Base-by-base conservation (phyloP, 208 protist species). In the Acanthamoeba castellanii region DNA sequence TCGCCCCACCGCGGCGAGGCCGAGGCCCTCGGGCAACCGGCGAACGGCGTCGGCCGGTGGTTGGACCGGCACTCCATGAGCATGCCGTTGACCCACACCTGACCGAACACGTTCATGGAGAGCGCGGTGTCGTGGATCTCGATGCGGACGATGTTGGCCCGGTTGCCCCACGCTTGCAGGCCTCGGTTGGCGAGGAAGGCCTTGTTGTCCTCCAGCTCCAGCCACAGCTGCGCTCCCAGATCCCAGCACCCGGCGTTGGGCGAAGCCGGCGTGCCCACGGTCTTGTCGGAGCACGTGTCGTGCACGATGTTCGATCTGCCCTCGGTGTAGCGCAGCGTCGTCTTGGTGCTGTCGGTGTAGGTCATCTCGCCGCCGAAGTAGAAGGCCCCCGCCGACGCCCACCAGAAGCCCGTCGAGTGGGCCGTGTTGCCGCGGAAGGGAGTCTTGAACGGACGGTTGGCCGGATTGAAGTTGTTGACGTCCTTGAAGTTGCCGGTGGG, bases 371-470 rank as follows among this genome's bases (percentile, higher is more conserved):
- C 74, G 34, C 74, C 74, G 18, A 84, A 84, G 42, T 84, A 84
- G 42, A 84, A 84, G 0, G 74, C 74, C 13, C 0, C 0, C 7
- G 74, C 74, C 74, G 74, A 84, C 9, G 42, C 74, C 74, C 74
- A 84, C 74, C 74, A 84, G 74, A 84, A 84, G 74, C 95, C 95
- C 50, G 66, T 45, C 11, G 52, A 72, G 68, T 95, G 92, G 1
- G 92, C 91, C 27, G 91, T 81, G 81, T 96, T 96, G 32, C 95
- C 95, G 25, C 95, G 74, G 59, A 95, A 96, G 0, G 74, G 74
- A 0, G 20, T n/a, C 42, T 55, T 84, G 74, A 95, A 96, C 2
- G 74, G 74, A 0, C 42, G 74, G 37, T 84, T 84, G 74, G 74
- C 74, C 22, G 74, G 74, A 42, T 84, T 84, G 7, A 84, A 7